Conservation (phyloP, 208 protist genomes). For the Novymonas esmeraldas region DNA sequence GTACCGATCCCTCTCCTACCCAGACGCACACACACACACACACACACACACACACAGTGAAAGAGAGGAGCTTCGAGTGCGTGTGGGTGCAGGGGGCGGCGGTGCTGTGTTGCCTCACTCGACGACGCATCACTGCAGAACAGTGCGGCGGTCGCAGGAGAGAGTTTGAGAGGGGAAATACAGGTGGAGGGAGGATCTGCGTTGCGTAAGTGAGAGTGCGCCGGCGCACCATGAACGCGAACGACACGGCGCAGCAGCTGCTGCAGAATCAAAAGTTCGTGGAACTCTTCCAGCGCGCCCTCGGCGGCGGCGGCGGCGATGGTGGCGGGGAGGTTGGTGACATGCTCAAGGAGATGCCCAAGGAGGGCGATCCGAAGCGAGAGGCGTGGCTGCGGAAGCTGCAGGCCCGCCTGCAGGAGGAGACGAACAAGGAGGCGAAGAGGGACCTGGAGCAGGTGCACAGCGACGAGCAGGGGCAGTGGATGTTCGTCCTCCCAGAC, state of each 20-base stretch:
- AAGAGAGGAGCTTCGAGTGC: too few relatives aligned
- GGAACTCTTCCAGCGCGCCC: constrained; percentile 71
- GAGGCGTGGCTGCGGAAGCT: constrained; percentile 79
- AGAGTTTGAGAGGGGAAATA: too few relatives aligned
- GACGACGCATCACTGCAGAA: too few relatives aligned
- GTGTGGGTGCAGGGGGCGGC: too few relatives aligned
- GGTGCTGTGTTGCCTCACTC: too few relatives aligned
- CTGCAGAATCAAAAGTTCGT: constrained; percentile 85
- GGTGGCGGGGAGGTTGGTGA: constrained; percentile 7
- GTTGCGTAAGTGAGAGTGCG: too few relatives aligned
- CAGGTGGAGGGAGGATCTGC: too few relatives aligned
- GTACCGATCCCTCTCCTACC: neutral
- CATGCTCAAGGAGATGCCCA: constrained; percentile 67
- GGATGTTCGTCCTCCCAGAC: constrained; percentile 85
- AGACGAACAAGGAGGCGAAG: constrained; percentile 59
- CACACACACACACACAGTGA: neutral
- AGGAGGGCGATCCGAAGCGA: constrained; percentile 66
- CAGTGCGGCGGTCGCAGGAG: too few relatives aligned
- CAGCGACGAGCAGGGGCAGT: constrained; percentile 88
- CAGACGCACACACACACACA: neutral
- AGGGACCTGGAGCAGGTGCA: constrained; percentile 82
- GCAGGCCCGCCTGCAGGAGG: constrained; percentile 67
- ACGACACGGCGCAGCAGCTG: constrained; percentile 54
- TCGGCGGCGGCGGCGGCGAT: constrained; percentile 35
- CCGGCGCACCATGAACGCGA: constrained; percentile 27